phyloP scores from a whole-genome alignment of 805 yeast species.

The Candida arabinofermentans region DNA sequence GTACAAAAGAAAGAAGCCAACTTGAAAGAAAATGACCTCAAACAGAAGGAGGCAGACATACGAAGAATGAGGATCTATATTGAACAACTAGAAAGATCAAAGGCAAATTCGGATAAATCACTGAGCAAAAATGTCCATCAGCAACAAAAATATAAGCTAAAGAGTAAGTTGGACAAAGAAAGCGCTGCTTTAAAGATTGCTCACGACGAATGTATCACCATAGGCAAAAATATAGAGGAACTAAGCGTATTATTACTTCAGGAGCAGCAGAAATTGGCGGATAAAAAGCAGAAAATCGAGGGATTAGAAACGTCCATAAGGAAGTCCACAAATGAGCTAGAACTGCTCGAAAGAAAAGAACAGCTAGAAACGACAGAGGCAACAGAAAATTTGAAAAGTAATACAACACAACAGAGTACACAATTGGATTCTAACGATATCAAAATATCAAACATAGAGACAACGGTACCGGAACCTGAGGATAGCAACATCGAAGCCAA shows the following conservation, averaged over 20 bases:
- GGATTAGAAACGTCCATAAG: neutral
- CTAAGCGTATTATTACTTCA: neutral
- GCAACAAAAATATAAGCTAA: neutral
- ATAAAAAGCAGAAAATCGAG: neutral
- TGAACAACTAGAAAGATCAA: constrained; percentile 1
- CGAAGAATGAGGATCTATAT: neutral
- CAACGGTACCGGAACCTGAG: no score
- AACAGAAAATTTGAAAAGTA: no score
- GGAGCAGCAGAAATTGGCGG: neutral
- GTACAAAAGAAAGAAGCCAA: no score
- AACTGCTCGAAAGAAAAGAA: no score
- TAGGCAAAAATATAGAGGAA: neutral
- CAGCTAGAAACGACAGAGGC: no score
- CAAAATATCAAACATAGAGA: no score
- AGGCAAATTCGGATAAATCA: neutral
- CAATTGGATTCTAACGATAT: no score
- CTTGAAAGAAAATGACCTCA: no score
- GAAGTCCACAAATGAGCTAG: neutral
- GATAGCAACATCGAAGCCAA: no score
- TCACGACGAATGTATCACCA: neutral
- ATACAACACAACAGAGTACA: no score
- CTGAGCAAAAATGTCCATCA: neutral
- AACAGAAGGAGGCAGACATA: constrained; percentile 1
- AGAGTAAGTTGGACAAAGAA: neutral
- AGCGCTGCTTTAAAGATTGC: neutral